These are phyloP conservation scores for Actinidia chinensis DNA, from an alignment of 179 eudicot species.

Conservation along the genomic window DNA sequence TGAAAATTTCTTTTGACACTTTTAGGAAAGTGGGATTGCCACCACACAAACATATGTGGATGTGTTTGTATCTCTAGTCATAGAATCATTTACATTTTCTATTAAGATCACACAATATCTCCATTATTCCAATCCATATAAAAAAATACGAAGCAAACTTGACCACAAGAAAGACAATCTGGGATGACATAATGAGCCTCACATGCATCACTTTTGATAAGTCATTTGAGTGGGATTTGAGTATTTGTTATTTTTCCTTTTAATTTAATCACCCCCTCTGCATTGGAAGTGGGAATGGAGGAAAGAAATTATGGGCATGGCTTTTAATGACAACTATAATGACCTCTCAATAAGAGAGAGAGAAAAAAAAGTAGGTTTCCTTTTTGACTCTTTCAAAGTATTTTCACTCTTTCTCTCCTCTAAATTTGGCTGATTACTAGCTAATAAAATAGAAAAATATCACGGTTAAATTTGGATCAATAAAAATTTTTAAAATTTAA, in stretches of 20 bases:
- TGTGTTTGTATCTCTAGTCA: neutral
- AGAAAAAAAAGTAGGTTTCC: neutral
- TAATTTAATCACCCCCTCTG: neutral
- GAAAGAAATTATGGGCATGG: constrained; percentile 21
- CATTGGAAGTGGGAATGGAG: constrained; percentile 12
- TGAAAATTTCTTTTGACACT: no score
- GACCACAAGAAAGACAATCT: constrained; percentile 43
- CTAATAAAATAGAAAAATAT: neutral
- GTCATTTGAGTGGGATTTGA: constrained; percentile 26
- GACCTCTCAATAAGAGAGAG: constrained; percentile 20
- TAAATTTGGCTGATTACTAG: constrained; percentile 5
- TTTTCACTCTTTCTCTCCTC: neutral
- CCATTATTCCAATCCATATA: neutral
- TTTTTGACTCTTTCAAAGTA: constrained; percentile 11
- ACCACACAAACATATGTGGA: neutral
- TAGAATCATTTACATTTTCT: constrained; percentile 8
- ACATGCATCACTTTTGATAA: constrained; percentile 35
- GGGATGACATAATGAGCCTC: constrained; percentile 34
- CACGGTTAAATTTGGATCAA: no score
- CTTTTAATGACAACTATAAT: constrained; percentile 28
- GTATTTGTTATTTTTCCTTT: constrained; percentile 1
- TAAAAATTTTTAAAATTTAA: no score
- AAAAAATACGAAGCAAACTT: neutral
- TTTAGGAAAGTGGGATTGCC: no score
- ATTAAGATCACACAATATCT: neutral